Conservation (phyloP, 2,329 filamentous ascomycete genomes). For the Ploettnerulaceae sp. region DNA sequence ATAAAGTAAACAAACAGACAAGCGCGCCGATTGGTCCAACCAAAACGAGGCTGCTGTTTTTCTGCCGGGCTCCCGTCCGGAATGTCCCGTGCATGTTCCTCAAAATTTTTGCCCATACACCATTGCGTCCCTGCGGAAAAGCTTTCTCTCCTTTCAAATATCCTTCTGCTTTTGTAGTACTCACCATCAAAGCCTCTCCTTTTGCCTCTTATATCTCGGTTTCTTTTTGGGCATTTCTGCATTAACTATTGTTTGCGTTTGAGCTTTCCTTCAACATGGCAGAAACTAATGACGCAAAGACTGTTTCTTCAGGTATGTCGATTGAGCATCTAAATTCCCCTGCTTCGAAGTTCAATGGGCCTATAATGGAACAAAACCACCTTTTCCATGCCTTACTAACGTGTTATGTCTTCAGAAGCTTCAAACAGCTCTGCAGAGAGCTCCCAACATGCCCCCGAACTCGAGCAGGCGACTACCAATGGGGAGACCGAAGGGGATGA, state of each 20-base stretch:
- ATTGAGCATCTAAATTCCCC: neutral
- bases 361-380: neutral
- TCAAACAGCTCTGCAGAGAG: conserved; percentile 14
- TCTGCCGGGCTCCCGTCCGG: conserved; percentile 4
- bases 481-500: conserved; percentile 28
- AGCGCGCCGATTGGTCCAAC: conserved; percentile 3
- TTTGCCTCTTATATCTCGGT: conserved; percentile 14
- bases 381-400: conserved; percentile 3
- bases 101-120: conserved; percentile 12
- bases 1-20: conserved; percentile 7
- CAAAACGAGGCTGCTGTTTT: conserved; percentile 9
- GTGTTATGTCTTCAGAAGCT: conserved; percentile 17
- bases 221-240: conserved; percentile 12
- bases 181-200: conserved; percentile 12
- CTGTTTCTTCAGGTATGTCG: conserved; percentile 27
- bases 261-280: conserved; percentile 27
- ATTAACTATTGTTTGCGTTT: conserved; percentile 18
- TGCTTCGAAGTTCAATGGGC: neutral
- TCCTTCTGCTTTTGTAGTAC: conserved; percentile 14
- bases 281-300: conserved; percentile 30
- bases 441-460: conserved; percentile 19
- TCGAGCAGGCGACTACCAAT: conserved; percentile 24
- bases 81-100: neutral
- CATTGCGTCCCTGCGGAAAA: conserved; percentile 10
- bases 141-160: conserved; percentile 13